Evolutionary conservation across 148 eudicot species (phyloP), one percentile per base, ranked within the genome.

Genomic region (Nyssa sinensis): DNA sequence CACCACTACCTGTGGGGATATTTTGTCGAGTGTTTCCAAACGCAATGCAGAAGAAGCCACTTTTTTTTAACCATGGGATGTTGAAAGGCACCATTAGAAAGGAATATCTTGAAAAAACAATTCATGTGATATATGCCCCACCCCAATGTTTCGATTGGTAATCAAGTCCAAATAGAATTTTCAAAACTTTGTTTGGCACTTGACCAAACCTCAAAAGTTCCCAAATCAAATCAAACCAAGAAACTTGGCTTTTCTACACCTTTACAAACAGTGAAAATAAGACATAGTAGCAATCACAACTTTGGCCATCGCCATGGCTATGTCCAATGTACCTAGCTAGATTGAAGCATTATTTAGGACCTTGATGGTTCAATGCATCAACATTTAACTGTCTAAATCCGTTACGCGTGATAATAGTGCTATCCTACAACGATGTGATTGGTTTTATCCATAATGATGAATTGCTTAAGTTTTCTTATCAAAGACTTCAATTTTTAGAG

Each of bases 301-400:
- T 35, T 34, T 35, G 24, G 23, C 24, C 59, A 17, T 64, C 16
- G 7, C 41, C 41, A 31, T 64, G 67, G n/a, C n/a, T n/a, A n/a
- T n/a, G n/a, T n/a, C 67, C 41, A 64, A 30, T 31, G 67, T 64
- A 31, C 67, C 23, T 9, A 64, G 11, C 23, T 9, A 64, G 24
- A 64, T 64, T 64, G 67, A 31, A n/a, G n/a, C n/a, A 64, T 30
- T n/a, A 24, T 23, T 24, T 7, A 11, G n/a, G 16, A n/a, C 28
- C 1, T n/a, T n/a, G 19, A n/a, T 31, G 4, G 5, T 30, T 64
- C 32, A 19, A 32, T 17, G 24, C 30, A 31, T 64, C 11, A 31
- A 16, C 69, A 65, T 65, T 65, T 10, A 66, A 39, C 4, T 66
- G 70, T 66, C 69, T 1, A 64, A 66, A 34, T 41, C n/a, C 4